Base-by-base conservation (phyloP, 495 filamentous ascomycete species). In the Daldinia concentrica region DNA sequence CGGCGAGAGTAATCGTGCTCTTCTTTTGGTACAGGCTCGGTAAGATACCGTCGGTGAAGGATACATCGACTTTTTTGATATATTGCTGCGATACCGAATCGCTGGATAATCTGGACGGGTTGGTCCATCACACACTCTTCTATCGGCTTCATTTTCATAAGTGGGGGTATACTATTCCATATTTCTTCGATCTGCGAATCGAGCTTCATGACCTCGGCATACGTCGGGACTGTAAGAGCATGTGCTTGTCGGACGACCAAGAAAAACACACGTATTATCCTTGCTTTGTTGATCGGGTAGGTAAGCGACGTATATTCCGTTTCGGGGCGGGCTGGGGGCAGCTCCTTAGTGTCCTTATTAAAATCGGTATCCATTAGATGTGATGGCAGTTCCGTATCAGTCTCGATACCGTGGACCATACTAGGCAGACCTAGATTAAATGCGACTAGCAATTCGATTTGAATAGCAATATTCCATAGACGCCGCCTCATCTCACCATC, bases 1-100 rank as follows among this genome's bases (percentile, higher is more conserved):
- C 84, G 83, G 43, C 90, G 84, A 6, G 91, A 94, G 75, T 91
- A 90, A 3, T 86, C 82, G 68, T 89, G 92, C 36, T 92, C 85
- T 39, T 83, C 83, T 66, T 88, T 86, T 32, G 81, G 79, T 8
- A 85, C 80, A 5, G 82, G 82, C 64, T 88, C 84, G 15, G 82
- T 83, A 22, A 94, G 80, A 74, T 92, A 95, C 58, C 88, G 86
- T 5, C 92, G 87, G 74, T 95, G 92, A 29, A 94, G 81, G 14
- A 94, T 87, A 52, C 88, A 90, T 30, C 91, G 86, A n/a, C 85
- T 82, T 72, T 93, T 93, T 64, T 92, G 86, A 72, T 91, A 93
- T 15, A 93, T 79, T 4, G 93, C 76, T 12, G 90, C 88, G n/a
- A 94, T 78, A 1, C 86, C 89, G 68, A 90, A 90, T 2, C 91